Base-by-base conservation (phyloP, 2,329 filamentous ascomycete genomes). In the Microdochium bolleyi region DNA sequence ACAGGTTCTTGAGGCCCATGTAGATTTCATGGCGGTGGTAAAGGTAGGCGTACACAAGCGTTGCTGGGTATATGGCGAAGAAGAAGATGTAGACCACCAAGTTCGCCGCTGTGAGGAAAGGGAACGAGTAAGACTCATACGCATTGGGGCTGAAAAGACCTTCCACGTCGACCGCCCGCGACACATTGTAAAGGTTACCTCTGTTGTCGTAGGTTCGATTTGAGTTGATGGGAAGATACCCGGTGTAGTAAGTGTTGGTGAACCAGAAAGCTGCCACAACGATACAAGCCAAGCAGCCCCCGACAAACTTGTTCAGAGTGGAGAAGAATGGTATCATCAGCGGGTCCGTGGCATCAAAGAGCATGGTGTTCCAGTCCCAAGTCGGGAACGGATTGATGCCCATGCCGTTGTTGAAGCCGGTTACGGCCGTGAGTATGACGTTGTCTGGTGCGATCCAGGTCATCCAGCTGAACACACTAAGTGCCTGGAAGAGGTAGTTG, bases 251-350 rank as follows among this genome's bases (percentile, higher is more conserved):
- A 1, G 77, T 66, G 52, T 82, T 81, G 48, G 70, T 75, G 63
- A 79, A 87, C 68, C 82, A 84, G 9, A 87, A 61, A 24, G 68
- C 78, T 2, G 79, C 64, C 14, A 82, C 70, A 14, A 85, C 68
- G 68, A 79, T 76, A 58, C 76, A 75, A 46, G 75, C 78, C 32
- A 79, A 56, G 13, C 83, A 71, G 50, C 79, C 73, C 27, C 83
- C 83, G 48, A 83, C 67, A 55, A 84, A 71, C 22, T 78, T 80
- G 64, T 87, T 87, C 52, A 82, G 71, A 46, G 83, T 84, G 25
- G 78, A 79, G 66, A 82, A 78, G 61, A 77, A 78, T 3, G 77
- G 77, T 8, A 58, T 53, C 55, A 58, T 56, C 16, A 62, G 51
- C 11, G 55, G 57, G 24, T 64, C 61, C 14, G 57, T 57, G 11